phyloP scores from a whole-genome alignment of 192 early-diverging fungal species.

The Phlyctochytrium planicorne region DNA sequence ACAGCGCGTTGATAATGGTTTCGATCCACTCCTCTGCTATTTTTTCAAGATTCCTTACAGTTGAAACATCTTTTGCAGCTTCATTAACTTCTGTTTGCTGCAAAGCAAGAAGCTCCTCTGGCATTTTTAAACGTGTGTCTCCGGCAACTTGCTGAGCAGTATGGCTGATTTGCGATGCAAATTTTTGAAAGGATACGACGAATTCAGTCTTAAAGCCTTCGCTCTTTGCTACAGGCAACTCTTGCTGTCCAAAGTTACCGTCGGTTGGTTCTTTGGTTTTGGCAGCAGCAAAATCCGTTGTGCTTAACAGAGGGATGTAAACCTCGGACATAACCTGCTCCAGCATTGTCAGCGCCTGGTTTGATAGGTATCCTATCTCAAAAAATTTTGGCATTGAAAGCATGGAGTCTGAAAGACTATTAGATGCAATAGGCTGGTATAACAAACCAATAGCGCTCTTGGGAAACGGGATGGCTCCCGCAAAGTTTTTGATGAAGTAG shows the following conservation, averaged over 20 bases:
- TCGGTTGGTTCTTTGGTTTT: constrained; percentile 1
- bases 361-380: constrained; percentile 56
- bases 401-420: constrained; percentile 38
- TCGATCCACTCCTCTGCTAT: constrained; percentile 63
- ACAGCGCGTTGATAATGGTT: constrained; percentile 46
- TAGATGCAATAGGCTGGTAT: constrained; percentile 3
- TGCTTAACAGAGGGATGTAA: constrained; percentile 53
- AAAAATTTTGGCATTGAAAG: constrained; percentile 33
- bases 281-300: constrained; percentile 20
- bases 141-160: constrained; percentile 59
- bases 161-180: constrained; percentile 51
- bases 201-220: constrained; percentile 45
- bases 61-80: constrained; percentile 32
- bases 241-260: not conserved
- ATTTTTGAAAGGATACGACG: constrained; percentile 49
- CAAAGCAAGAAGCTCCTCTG: constrained; percentile 47
- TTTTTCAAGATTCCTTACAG: constrained; percentile 38
- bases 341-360: constrained; percentile 55
- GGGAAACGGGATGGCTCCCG: constrained; percentile 41
- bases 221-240: constrained; percentile 8
- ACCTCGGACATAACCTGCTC: constrained; percentile 57
- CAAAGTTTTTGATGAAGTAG: constrained; percentile 51
- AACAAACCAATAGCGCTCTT: constrained; percentile 41
- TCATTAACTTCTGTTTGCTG: constrained; percentile 30
- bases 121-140: constrained; percentile 56